These are phyloP conservation scores for Sphagnum fallax DNA, from an alignment of 228 moss, liverwort and hornwort genomes.

Conservation along the genomic window DNA sequence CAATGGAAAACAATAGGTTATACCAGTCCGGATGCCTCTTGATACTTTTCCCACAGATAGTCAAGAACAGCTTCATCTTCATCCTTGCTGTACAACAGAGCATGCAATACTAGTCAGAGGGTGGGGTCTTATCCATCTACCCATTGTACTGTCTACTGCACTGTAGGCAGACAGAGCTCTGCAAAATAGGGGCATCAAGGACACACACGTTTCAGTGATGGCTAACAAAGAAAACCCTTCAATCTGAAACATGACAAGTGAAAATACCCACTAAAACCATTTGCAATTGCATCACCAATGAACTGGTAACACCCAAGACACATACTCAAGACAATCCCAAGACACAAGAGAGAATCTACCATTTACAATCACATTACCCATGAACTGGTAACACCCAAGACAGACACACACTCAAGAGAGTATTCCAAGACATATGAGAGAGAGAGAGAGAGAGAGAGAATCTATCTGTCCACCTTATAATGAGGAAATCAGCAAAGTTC, in stretches of 20 bases:
- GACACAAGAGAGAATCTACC: background rate
- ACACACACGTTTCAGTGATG: background rate
- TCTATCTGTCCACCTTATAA: too few species aligned
- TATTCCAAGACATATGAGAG: too few species aligned
- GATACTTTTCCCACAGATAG: conserved; percentile 24
- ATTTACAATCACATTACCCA: background rate
- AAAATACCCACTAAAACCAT: background rate
- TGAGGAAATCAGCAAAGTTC: too few species aligned
- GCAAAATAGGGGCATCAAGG: background rate
- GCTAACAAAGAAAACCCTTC: background rate
- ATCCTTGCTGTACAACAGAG: conserved; percentile 11
- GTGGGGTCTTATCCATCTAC: background rate
- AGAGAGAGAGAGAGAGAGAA: too few species aligned
- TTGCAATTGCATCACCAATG: background rate
- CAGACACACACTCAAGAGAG: too few species aligned
- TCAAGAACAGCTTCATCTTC: conserved; percentile 24
- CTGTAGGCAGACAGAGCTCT: background rate
- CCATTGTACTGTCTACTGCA: background rate
- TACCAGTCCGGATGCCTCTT: conserved; percentile 27
- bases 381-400: background rate
- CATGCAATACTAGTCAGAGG: background rate
- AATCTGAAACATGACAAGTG: background rate
- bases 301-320: background rate
- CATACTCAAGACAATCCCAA: too few species aligned
- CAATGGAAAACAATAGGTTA: background rate